Evolutionary conservation across 176 grass and related monocot genomes (phyloP), one percentile per base, ranked within the genome.

Genomic region (Luzula sylvatica): DNA sequence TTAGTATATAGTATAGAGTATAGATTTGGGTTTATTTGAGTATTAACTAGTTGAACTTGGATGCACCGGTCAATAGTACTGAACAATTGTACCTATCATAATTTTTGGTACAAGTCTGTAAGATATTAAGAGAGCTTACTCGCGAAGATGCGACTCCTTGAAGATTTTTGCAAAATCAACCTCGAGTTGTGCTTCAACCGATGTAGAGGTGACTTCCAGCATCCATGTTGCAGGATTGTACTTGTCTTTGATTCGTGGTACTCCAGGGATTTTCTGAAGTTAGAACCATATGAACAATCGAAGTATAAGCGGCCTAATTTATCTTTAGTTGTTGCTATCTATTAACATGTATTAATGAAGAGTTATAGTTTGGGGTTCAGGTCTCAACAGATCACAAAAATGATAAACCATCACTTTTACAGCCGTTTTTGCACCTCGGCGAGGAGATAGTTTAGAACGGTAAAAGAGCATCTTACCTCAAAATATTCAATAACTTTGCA

Each of bases 171-270:
- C 68, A 71, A 94, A 94, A 55, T 87, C 68, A 65, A 83, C 76
- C 6, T 63, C 61, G 55, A 94, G 51, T 47, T 58, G 62, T 15
- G 70, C 59, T 78, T 94, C 87, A 53, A 72, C 56, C 23, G 74
- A 55, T 8, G 66, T 30, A 4, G 87, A 77, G 58, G 53, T 94
- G 20, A 77, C 75, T 61, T 94, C 87, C 53, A 94, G 43, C 75
- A 94, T 83, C 87, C 87, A 94, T 67, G 87, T 94, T 43, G 87
- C 75, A 66, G 87, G 82, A 67, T 94, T 94, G 58, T 60, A 74
- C 15, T 73, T 73, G 14, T 87, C 75, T 75, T 63, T 58, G 50
- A 94, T 87, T 53, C 63, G 79, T 74, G 71, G 71, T 18, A 94
- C 69, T 66, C 75, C 82, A 62, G 57, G 53, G 73, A 87, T 79